Conservation (phyloP, 805 yeast genomes). For the Hyphopichia homilentoma region DNA sequence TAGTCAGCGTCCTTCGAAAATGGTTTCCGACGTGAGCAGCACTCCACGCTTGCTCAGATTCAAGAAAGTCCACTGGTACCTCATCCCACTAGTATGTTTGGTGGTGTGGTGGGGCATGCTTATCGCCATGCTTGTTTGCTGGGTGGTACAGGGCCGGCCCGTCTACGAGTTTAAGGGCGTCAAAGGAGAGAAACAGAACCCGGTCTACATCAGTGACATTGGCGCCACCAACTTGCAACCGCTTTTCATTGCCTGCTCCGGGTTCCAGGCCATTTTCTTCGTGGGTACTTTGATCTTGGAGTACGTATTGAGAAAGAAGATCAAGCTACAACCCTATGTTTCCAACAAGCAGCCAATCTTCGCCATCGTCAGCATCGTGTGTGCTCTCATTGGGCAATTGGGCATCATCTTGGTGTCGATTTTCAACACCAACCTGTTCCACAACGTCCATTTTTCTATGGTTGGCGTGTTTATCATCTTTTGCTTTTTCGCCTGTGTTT, state of each 20-base stretch:
- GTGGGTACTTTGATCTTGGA: constrained; percentile 63
- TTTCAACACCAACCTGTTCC: constrained; percentile 60
- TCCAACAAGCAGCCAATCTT: constrained; percentile 39
- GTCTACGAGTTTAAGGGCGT: constrained; percentile 51
- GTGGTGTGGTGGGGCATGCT: constrained; percentile 91
- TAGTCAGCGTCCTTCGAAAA: not conserved
- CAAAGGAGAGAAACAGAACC: constrained; percentile 35
- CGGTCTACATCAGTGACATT: constrained; percentile 77
- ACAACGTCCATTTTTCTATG: constrained; percentile 61
- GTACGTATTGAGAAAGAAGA: constrained; percentile 53
- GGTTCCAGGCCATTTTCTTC: constrained; percentile 72
- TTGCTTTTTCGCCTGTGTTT: constrained; percentile 48
- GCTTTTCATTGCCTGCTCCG: constrained; percentile 73
- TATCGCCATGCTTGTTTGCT: constrained; percentile 67
- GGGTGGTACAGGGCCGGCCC: constrained; percentile 83
- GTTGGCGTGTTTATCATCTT: constrained; percentile 70
- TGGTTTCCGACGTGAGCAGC: not conserved
- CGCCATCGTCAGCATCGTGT: constrained; percentile 39
- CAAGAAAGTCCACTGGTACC: constrained; percentile 46
- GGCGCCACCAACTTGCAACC: constrained; percentile 89
- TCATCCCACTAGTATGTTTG: constrained; percentile 63
- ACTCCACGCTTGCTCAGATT: constrained; percentile 15
- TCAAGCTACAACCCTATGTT: constrained; percentile 52
- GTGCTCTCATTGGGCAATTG: constrained; percentile 59
- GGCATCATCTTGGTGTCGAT: constrained; percentile 74